Evolutionary conservation across 805 yeast species (phyloP).

Genomic region (Candida ortonii): DNA sequence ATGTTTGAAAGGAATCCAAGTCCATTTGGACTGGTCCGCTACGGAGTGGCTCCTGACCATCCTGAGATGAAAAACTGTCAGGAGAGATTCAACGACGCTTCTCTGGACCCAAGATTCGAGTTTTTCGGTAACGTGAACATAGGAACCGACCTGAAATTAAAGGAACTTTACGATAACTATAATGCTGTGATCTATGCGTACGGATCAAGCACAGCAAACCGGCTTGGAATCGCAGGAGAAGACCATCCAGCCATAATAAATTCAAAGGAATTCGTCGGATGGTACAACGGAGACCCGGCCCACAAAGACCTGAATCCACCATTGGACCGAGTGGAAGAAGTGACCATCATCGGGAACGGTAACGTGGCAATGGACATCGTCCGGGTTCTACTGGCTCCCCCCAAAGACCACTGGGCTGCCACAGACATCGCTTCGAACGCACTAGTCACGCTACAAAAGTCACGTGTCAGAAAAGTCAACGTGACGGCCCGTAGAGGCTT

Average conservation of each 20-base stretch:
- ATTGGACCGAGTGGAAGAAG: conserved; percentile 58
- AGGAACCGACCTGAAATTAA: conserved; percentile 59
- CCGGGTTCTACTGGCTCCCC: conserved; percentile 64
- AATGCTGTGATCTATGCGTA: conserved; percentile 78
- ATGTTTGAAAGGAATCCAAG: conserved; percentile 82
- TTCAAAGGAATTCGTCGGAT: conserved; percentile 85
- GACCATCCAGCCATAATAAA: conserved; percentile 64
- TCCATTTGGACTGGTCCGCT: conserved; percentile 88
- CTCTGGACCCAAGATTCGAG: conserved; percentile 38
- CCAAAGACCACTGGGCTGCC: conserved; percentile 46
- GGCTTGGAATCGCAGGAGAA: conserved; percentile 56
- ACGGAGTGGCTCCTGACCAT: conserved; percentile 99
- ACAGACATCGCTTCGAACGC: conserved; percentile 78
- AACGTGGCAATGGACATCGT: conserved; percentile 94
- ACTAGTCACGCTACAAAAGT: conserved; percentile 44
- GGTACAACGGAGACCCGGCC: conserved; percentile 93
- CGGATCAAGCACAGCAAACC: conserved; percentile 68
- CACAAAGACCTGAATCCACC: conserved; percentile 49
- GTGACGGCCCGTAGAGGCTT: conserved; percentile 87
- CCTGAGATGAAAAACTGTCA: conserved; percentile 91
- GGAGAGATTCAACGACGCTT: conserved; percentile 62
- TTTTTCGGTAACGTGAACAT: conserved; percentile 72
- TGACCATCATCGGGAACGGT: conserved; percentile 91
- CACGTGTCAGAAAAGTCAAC: conserved; percentile 60
- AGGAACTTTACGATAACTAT: conserved; percentile 51